These are phyloP conservation scores for Xylaria polymorpha DNA, from an alignment of 2,329 filamentous ascomycete genomes.

Conservation along the genomic window DNA sequence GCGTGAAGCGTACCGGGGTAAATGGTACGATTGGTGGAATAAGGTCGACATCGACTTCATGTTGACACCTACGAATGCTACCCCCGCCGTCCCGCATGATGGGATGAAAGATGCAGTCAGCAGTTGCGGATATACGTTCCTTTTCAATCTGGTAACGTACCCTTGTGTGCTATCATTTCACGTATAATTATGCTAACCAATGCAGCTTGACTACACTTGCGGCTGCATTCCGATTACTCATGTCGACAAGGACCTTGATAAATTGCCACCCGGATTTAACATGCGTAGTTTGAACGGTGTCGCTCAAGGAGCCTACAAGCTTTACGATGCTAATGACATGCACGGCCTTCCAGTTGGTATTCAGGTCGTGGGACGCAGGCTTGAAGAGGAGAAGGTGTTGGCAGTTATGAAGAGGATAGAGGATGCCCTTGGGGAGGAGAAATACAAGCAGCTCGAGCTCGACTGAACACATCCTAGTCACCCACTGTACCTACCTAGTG, in stretches of 20 bases:
- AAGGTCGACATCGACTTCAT: constrained; percentile 79
- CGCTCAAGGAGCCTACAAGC: constrained; percentile 83
- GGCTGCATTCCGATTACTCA: constrained; percentile 88
- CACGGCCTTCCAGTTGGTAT: constrained; percentile 87
- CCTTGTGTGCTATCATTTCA: constrained; percentile 6
- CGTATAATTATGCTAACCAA: constrained; percentile 21
- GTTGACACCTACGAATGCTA: constrained; percentile 87
- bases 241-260: constrained; percentile 77
- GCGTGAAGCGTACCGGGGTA: constrained; percentile 80
- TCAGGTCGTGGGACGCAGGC: constrained; percentile 80
- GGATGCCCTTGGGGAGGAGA: constrained; percentile 72
- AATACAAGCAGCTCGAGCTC: constrained; percentile 63
- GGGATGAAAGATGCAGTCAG: constrained; percentile 88
- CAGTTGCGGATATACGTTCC: constrained; percentile 91
- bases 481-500: neutral
- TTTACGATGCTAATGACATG: constrained; percentile 87
- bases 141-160: constrained; percentile 82
- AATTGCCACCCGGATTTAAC: constrained; percentile 70
- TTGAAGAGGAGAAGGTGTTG: constrained; percentile 90
- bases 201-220: constrained; percentile 82
- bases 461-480: constrained; percentile 50
- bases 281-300: constrained; percentile 79
- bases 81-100: constrained; percentile 85
- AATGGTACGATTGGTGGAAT: constrained; percentile 90
- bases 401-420: constrained; percentile 84